A percentile compares a stretch with the other conserved stretches of the same genome.
These are phyloP conservation scores for Lasiosphaeriaceae sp. DNA, from an alignment of 495 filamentous ascomycete species.

Conservation along the genomic window DNA sequence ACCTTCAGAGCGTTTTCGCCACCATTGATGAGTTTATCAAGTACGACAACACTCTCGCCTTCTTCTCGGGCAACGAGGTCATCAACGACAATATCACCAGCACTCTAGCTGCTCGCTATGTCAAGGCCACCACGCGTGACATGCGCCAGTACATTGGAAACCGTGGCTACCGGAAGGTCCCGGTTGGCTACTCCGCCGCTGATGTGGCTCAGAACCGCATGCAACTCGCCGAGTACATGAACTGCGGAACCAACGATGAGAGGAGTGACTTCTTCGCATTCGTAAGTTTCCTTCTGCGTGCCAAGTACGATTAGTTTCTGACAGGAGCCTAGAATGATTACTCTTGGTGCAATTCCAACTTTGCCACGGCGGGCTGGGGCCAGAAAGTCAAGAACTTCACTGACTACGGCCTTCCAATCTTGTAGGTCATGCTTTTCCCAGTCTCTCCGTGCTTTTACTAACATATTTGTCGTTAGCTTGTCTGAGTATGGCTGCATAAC, in stretches of 20 bases:
- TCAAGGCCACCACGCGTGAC: constrained; percentile 92
- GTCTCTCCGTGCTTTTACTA: not conserved
- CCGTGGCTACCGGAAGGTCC: constrained; percentile 72
- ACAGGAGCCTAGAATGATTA: constrained; percentile 67
- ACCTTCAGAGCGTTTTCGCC: constrained; percentile 88
- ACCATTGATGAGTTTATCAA: constrained; percentile 85
- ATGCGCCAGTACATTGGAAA: constrained; percentile 79
- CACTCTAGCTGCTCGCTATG: constrained; percentile 72
- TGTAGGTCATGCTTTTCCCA: constrained; percentile 33
- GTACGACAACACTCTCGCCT: constrained; percentile 86
- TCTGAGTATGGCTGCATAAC: constrained; percentile 90
- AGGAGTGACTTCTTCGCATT: constrained; percentile 94
- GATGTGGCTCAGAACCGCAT: constrained; percentile 82
- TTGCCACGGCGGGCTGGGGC: constrained; percentile 75
- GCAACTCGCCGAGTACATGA: constrained; percentile 89
- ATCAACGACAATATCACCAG: constrained; percentile 75
- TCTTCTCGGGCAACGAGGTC: constrained; percentile 97
- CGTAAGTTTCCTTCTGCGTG: constrained; percentile 29
- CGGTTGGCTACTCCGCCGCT: constrained; percentile 90
- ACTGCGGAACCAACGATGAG: constrained; percentile 84
- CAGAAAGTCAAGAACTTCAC: constrained; percentile 89
- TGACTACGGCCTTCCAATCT: constrained; percentile 87
- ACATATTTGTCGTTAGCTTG: constrained; percentile 42
- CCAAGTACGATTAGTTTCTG: constrained; percentile 5
- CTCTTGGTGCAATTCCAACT: constrained; percentile 92